phyloP scores from a whole-genome alignment of 2,329 filamentous ascomycete species.

The Plenodomus biglobosus region DNA sequence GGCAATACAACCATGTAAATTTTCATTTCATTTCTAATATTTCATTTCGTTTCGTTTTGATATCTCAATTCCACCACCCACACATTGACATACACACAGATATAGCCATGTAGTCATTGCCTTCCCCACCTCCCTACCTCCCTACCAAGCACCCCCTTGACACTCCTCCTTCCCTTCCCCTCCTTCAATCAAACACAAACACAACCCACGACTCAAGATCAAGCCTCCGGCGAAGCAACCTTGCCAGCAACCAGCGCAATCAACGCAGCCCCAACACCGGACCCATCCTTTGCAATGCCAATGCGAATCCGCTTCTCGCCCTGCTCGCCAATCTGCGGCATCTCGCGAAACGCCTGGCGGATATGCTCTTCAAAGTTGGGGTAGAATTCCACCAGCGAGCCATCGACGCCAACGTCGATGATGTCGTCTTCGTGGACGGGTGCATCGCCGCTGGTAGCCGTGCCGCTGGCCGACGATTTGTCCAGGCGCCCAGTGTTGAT shows the following conservation, averaged over 20 bases:
- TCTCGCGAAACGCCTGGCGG: constrained; percentile 73
- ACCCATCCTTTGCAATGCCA: constrained; percentile 95
- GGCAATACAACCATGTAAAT: too few species aligned
- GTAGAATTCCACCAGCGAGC: constrained; percentile 93
- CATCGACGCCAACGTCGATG: constrained; percentile 91
- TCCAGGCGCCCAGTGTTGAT: constrained; percentile 74
- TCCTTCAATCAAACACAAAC: too few species aligned
- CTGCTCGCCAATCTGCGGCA: constrained; percentile 73
- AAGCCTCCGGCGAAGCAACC: constrained; percentile 23
- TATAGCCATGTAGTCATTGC: too few species aligned
- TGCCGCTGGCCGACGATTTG: constrained; percentile 13
- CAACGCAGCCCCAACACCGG: constrained; percentile 89
- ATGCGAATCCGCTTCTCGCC: constrained; percentile 89
- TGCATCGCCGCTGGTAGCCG: constrained; percentile 43
- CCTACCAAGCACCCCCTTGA: too few species aligned
- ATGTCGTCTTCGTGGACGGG: constrained; percentile 62
- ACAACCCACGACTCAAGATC: not conserved
- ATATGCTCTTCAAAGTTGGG: constrained; percentile 89
- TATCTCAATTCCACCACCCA: too few species aligned
- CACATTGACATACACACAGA: too few species aligned
- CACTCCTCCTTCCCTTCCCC: too few species aligned
- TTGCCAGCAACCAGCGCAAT: constrained; percentile 86
- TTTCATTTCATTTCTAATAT: too few species aligned
- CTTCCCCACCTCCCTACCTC: too few species aligned
- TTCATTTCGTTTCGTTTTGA: too few species aligned